phyloP scores from a whole-genome alignment of 331 rosid species.

The Prunus yedoensis region DNA sequence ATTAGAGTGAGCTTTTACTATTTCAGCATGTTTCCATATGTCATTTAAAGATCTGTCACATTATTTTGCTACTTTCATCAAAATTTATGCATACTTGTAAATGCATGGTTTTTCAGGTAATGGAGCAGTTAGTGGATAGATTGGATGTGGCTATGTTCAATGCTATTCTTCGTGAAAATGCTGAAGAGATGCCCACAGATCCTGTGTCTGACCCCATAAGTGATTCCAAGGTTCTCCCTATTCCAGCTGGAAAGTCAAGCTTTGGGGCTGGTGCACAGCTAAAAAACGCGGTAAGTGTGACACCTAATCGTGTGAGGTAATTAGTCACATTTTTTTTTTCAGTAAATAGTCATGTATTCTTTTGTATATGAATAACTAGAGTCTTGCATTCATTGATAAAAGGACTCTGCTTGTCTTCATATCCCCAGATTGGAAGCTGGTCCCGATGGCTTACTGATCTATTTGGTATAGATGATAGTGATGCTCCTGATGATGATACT shows the following conservation, averaged over 20 bases:
- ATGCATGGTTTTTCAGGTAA: conserved; percentile 52
- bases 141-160: conserved; percentile 94
- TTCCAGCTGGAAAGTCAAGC: conserved; percentile 82
- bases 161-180: conserved; percentile 91
- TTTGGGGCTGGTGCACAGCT: conserved; percentile 91
- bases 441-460: conserved; percentile 82
- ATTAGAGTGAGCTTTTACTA: background rate
- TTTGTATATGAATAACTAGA: conserved; percentile 19
- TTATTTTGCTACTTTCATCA: background rate
- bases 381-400: conserved; percentile 20
- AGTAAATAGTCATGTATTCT: background rate
- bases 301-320: background rate
- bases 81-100: conserved; percentile 22
- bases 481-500: conserved; percentile 41
- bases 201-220: conserved; percentile 91
- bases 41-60: background rate
- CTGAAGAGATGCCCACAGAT: conserved; percentile 92
- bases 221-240: conserved; percentile 84
- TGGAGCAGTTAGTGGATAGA: conserved; percentile 77
- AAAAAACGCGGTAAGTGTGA: conserved; percentile 74
- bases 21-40: background rate
- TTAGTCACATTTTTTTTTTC: background rate
- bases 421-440: conserved; percentile 82
- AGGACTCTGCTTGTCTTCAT: conserved; percentile 16
- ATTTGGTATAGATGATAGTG: conserved; percentile 70